Evolutionary conservation across 352 stramenopile genomes (phyloP), one percentile per base, ranked within the genome.

Genomic region (Sclerospora graminicola): DNA sequence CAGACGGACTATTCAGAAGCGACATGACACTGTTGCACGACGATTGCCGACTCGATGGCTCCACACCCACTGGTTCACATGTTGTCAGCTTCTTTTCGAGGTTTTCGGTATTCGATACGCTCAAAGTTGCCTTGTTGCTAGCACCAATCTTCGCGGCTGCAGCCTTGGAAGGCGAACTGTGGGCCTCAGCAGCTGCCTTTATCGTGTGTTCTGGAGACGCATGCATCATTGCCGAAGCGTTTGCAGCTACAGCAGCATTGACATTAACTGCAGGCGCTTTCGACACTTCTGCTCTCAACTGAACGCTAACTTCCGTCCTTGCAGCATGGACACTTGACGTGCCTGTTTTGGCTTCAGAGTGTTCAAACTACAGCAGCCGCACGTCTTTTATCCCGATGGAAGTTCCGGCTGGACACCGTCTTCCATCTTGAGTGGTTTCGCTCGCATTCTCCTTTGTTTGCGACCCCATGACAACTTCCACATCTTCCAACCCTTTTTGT

Each of bases 1-100:
- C 57, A 20, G 69, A 66, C 11, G 76, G 66, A 35, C 68, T 84
- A 51, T 88, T 88, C 29, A 88, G 53, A 32, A 88, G 60, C 35
- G 76, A 72, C 34, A 77, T 82, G n/a, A 88, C 66, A 8, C 72
- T 84, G 44, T 85, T 70, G 24, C 45, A 55, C 30, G 60, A 67
- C 19, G 58, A 81, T 20, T 72, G 48, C 15, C 63, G 58, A 21
- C 61, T 63, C 2, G 46, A 34, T 2, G 43, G 34, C 10, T 62
- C 53, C 5, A 18, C 16, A 41, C 30, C 19, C 32, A 37, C 24
- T 0, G 32, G 30, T 10, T 34, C 36, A 15, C 19, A 34, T 15
- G 33, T 28, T 7, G 45, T 8, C 16, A 38, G 24, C 45, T 54
- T 51, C 8, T 50, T 53, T 2, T 42, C 27, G 23, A 41, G 29